Percentiles rank a stretch among this genome's conserved stretches.
Conservation (phyloP, 495 filamentous ascomycete species). For the Hypoxylon fuscum region DNA sequence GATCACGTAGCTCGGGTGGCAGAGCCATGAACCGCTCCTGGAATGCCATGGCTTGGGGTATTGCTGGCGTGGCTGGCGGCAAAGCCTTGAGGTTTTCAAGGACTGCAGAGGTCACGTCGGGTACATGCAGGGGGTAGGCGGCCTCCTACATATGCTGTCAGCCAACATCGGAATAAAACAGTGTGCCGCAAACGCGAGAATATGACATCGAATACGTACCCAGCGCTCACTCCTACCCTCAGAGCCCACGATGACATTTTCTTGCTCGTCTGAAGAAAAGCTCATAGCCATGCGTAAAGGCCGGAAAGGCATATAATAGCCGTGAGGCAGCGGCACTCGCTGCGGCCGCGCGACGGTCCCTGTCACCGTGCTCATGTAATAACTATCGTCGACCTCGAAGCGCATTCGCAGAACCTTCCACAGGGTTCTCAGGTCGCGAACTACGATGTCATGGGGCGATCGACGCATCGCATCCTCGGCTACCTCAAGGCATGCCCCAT, state of each 20-base stretch:
- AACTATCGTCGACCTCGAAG: slow-evolving; percentile 19
- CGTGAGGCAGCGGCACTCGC: slow-evolving; percentile 11
- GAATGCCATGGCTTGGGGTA: slow-evolving; percentile 1
- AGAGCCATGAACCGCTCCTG: slow-evolving; percentile 8
- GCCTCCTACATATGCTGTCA: slow-evolving; percentile 18
- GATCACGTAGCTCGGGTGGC: slow-evolving; percentile 7
- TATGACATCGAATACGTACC: slow-evolving; percentile 17
- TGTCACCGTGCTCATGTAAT: slow-evolving; percentile 4
- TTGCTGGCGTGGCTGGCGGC: not conserved
- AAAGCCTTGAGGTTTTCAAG: slow-evolving; percentile 15
- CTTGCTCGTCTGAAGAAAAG: not conserved
- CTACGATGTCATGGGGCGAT: slow-evolving; percentile 17
- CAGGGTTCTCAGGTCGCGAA: slow-evolving; percentile 23
- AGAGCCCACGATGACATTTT: not conserved
- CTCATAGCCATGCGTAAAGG: not conserved
- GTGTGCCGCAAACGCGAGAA: not conserved
- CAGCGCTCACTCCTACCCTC: slow-evolving; percentile 1
- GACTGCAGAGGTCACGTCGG: slow-evolving; percentile 10
- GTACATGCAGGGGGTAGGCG: slow-evolving; percentile 2
- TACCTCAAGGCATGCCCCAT: slow-evolving; percentile 19
- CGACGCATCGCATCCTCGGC: slow-evolving; percentile 19
- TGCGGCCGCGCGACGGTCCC: slow-evolving; percentile 3
- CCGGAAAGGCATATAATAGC: slow-evolving; percentile 22
- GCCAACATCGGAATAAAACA: not conserved
- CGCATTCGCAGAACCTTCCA: slow-evolving; percentile 23